Evolutionary conservation across 1,284 basidiomycete genomes (phyloP).

Genomic region (Ceratobasidium sp.): DNA sequence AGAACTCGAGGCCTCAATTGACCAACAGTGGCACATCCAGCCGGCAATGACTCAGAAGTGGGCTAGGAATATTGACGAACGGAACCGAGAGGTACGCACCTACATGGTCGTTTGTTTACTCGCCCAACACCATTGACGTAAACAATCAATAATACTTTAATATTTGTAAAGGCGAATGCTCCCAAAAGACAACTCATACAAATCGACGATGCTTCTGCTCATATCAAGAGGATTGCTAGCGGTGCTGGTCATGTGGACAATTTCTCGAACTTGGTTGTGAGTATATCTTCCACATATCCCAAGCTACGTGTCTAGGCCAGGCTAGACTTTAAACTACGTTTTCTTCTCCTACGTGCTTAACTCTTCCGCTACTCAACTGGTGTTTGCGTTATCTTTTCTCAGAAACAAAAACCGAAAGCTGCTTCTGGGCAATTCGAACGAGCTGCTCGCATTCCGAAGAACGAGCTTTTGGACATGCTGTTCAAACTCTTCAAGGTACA

Average conservation of each 20-base stretch:
- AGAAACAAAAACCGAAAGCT: constrained; percentile 66
- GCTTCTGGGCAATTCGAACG: constrained; percentile 76
- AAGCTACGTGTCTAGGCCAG: constrained; percentile 57
- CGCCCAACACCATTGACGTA: background rate
- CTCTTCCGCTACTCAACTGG: constrained; percentile 16
- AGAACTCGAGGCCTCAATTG: constrained; percentile 26
- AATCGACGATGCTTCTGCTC: constrained; percentile 31
- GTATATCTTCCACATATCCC: too few species aligned
- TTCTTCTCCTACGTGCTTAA: constrained; percentile 5
- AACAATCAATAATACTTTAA: too few species aligned
- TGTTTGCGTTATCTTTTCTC: too few species aligned
- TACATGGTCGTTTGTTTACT: background rate
- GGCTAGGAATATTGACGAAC: constrained; percentile 36
- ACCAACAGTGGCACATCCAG: constrained; percentile 38
- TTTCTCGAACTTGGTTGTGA: constrained; percentile 39
- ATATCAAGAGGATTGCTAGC: constrained; percentile 42
- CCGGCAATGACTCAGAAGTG: constrained; percentile 39
- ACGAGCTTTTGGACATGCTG: constrained; percentile 88
- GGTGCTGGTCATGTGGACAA: constrained; percentile 36
- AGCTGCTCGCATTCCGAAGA: constrained; percentile 88
- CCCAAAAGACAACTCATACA: constrained; percentile 38
- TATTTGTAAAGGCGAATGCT: constrained; percentile 22
- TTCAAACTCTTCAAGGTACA: constrained; percentile 81
- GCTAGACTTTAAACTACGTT: constrained; percentile 68
- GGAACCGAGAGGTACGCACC: constrained; percentile 33